Conservation (phyloP, 78 protist genomes). For the Mantamonas sphyraenae region DNA sequence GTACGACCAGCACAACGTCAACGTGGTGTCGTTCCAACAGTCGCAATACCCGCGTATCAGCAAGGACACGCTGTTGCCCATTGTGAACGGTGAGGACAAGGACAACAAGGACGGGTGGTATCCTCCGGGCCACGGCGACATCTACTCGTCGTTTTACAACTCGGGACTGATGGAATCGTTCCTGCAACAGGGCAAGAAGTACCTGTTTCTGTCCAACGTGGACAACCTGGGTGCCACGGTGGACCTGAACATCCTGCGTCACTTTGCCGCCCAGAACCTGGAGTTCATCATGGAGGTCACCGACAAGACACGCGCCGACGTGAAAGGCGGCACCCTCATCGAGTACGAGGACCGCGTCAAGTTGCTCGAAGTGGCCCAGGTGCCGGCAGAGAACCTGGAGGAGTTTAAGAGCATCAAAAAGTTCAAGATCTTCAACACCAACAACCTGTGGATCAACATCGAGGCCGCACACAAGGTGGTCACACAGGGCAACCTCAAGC, state of each 20-base stretch:
- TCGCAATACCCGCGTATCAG: slow-evolving; percentile 75
- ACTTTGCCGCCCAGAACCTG: neutral
- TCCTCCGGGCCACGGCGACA: slow-evolving; percentile 98
- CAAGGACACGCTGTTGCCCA: slow-evolving; percentile 64
- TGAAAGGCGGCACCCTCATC: slow-evolving; percentile 95
- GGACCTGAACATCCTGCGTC: slow-evolving; percentile 49
- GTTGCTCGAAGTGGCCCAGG: slow-evolving; percentile 90
- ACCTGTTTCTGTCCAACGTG: slow-evolving; percentile 88
- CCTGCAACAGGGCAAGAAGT: slow-evolving; percentile 65
- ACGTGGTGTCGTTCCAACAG: slow-evolving; percentile 68
- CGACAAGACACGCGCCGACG: slow-evolving; percentile 89
- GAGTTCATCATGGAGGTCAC: slow-evolving; percentile 85
- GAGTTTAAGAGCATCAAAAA: slow-evolving; percentile 87
- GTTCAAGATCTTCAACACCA: slow-evolving; percentile 94
- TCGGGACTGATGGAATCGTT: slow-evolving; percentile 63
- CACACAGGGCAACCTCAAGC: slow-evolving; percentile 25
- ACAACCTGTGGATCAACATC: slow-evolving; percentile 91
- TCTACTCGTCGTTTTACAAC: slow-evolving; percentile 51
- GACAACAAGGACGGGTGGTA: slow-evolving; percentile 45
- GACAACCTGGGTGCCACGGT: slow-evolving; percentile 98
- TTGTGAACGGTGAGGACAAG: slow-evolving; percentile 25
- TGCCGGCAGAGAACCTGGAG: slow-evolving; percentile 61
- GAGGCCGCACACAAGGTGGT: slow-evolving; percentile 58
- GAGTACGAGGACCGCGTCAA: slow-evolving; percentile 50
- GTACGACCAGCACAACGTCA: slow-evolving; percentile 38